Percentiles rank a stretch among this genome's conserved stretches.
Evolutionary conservation across 1,139 yeast species (phyloP).

Genomic region (Blastobotrys raffinosifermentans): DNA sequence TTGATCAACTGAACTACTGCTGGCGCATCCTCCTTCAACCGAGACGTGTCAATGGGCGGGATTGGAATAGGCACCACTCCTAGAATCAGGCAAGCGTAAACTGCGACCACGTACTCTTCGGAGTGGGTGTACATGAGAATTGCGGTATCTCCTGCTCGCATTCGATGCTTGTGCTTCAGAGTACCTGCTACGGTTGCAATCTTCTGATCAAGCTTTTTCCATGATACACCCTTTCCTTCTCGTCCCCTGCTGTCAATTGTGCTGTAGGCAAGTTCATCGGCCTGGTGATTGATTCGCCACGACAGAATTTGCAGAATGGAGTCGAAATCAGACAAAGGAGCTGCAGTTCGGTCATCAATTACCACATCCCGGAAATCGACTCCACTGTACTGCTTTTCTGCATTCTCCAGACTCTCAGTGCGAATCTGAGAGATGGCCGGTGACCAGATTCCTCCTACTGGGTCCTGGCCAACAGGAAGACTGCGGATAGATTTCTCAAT

Average conservation of each 20-base stretch:
- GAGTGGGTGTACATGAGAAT: constrained; percentile 80
- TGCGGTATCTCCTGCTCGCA: constrained; percentile 65
- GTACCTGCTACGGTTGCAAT: constrained; percentile 68
- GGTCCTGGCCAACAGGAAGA: constrained; percentile 73
- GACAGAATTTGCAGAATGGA: constrained; percentile 69
- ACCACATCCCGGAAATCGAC: constrained; percentile 72
- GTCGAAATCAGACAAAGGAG: constrained; percentile 65
- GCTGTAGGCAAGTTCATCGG: constrained; percentile 79
- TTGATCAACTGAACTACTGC: constrained; percentile 60
- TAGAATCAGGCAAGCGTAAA: constrained; percentile 78
- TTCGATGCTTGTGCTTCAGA: constrained; percentile 42
- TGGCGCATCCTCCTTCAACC: constrained; percentile 70
- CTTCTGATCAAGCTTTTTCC: constrained; percentile 78
- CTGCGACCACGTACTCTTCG: constrained; percentile 78
- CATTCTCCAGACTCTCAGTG: constrained; percentile 42
- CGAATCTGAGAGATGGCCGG: constrained; percentile 59
- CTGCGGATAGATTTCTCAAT: constrained; percentile 60
- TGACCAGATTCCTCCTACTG: constrained; percentile 82
- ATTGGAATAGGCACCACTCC: constrained; percentile 81
- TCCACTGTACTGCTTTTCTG: constrained; percentile 63
- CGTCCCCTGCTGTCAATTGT: constrained; percentile 43
- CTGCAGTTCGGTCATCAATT: constrained; percentile 71
- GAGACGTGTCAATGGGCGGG: constrained; percentile 62
- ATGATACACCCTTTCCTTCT: constrained; percentile 56
- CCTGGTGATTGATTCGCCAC: constrained; percentile 67